Percentiles rank a stretch among this genome's conserved stretches.
Conservation (phyloP, 495 filamentous ascomycete species). For the Penicillium paxilli region DNA sequence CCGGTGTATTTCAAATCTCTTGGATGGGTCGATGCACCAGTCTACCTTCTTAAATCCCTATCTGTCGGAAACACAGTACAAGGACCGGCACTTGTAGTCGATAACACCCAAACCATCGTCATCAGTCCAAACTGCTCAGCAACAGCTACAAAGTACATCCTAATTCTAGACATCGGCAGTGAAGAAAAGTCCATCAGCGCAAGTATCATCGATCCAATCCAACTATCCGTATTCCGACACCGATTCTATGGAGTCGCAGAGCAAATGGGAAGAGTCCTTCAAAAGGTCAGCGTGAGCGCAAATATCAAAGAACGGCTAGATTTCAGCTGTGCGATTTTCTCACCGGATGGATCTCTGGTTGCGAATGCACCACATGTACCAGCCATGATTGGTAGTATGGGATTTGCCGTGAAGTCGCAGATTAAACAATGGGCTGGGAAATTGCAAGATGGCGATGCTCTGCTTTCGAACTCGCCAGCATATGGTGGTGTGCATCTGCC, state of each 20-base stretch:
- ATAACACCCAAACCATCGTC: slow-evolving; percentile 90
- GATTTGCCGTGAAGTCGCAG: slow-evolving; percentile 82
- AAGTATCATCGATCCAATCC: slow-evolving; percentile 63
- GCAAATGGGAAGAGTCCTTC: slow-evolving; percentile 38
- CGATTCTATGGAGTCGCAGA: slow-evolving; percentile 58
- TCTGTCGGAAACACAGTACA: slow-evolving; percentile 65
- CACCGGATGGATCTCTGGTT: slow-evolving; percentile 34
- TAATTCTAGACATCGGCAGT: slow-evolving; percentile 72
- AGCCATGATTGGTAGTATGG: slow-evolving; percentile 81
- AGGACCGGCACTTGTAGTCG: slow-evolving; percentile 84
- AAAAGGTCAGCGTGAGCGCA: slow-evolving; percentile 31
- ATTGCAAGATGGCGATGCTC: slow-evolving; percentile 77
- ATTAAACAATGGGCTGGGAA: slow-evolving; percentile 81
- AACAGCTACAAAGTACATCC: slow-evolving; percentile 59
- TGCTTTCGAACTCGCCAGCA: slow-evolving; percentile 79
- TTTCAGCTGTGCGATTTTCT: slow-evolving; percentile 39
- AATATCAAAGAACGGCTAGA: slow-evolving; percentile 44
- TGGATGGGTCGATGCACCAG: slow-evolving; percentile 70
- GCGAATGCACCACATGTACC: slow-evolving; percentile 70
- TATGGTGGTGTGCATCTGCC: slow-evolving; percentile 84
- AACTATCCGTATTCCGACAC: slow-evolving; percentile 87
- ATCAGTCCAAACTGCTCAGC: slow-evolving; percentile 69
- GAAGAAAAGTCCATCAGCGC: slow-evolving; percentile 49
- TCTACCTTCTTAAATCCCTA: slow-evolving; percentile 77
- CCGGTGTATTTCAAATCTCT: background rate